Evolutionary conservation across 2,329 filamentous ascomycete genomes (phyloP).

Genomic region (Diaporthe batatas): DNA sequence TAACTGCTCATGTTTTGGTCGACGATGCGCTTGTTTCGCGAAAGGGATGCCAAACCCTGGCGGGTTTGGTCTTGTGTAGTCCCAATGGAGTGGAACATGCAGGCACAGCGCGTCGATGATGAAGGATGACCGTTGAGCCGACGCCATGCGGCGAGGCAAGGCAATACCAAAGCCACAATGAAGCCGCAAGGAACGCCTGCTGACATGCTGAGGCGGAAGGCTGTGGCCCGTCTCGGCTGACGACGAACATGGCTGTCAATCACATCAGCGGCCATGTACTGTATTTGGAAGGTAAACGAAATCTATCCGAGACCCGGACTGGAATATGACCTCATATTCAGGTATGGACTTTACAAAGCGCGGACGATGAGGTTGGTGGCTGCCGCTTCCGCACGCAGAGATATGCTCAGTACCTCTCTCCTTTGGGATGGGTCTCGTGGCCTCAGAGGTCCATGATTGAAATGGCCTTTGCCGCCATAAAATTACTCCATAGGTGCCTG

Average conservation of each 20-base stretch:
- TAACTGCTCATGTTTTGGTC: conserved; percentile 4
- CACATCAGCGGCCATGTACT: neutral
- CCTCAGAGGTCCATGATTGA: neutral
- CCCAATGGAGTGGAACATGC: neutral
- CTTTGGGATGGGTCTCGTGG: neutral
- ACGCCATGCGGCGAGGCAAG: neutral
- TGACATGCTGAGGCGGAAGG: neutral
- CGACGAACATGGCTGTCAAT: conserved; percentile 6
- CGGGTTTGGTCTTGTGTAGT: neutral
- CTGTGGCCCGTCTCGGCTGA: conserved; percentile 6
- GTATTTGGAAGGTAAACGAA: neutral
- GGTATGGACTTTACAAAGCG: neutral
- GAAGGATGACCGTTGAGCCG: neutral
- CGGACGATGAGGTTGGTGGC: neutral
- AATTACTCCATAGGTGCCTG: neutral
- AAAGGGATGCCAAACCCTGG: neutral
- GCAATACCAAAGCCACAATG: neutral
- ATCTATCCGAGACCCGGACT: neutral
- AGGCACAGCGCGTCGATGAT: neutral
- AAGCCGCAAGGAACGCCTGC: conserved; percentile 1
- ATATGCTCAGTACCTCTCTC: neutral
- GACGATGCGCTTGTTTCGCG: neutral
- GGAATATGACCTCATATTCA: neutral
- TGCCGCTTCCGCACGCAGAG: neutral
- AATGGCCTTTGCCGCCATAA: too few relatives aligned